These are phyloP conservation scores for Annona cherimola DNA, from an alignment of 164 flowering plant genomes.

Conservation along the genomic window DNA sequence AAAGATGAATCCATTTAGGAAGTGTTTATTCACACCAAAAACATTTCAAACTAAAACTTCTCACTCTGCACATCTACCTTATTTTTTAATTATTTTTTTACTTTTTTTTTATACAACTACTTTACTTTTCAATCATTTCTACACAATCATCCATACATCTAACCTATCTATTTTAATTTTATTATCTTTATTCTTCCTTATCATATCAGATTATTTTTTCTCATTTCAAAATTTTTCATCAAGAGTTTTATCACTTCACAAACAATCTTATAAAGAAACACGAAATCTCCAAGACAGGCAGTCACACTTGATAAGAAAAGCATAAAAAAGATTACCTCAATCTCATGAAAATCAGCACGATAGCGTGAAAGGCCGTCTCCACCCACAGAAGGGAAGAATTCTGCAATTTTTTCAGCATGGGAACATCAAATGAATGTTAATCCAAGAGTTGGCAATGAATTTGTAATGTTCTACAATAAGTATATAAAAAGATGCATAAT, in stretches of 20 bases:
- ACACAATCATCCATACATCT: too few relatives aligned
- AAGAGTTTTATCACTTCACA: not conserved
- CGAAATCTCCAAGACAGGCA: not conserved
- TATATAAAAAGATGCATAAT: too few relatives aligned
- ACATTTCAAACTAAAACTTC: too few relatives aligned
- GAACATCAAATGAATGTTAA: constrained; percentile 5
- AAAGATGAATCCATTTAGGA: not conserved
- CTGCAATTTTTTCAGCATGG: constrained; percentile 26
- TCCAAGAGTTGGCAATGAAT: not conserved
- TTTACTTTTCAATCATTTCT: too few relatives aligned
- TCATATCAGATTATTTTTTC: too few relatives aligned
- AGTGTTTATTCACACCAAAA: too few relatives aligned
- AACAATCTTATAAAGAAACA: not conserved
- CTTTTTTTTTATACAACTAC: too few relatives aligned
- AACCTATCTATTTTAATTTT: too few relatives aligned
- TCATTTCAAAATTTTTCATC: too few relatives aligned
- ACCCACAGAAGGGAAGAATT: constrained; percentile 40
- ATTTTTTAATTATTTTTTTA: too few relatives aligned
- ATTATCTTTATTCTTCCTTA: too few relatives aligned
- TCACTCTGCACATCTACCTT: too few relatives aligned
- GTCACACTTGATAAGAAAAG: not conserved
- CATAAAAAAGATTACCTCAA: constrained; percentile 45
- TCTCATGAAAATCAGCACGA: constrained; percentile 82
- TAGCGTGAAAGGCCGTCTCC: constrained; percentile 89
- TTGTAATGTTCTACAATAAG: not conserved